Evolutionary conservation across 805 yeast genomes (phyloP).

Genomic region (Saturnispora quitensis): DNA sequence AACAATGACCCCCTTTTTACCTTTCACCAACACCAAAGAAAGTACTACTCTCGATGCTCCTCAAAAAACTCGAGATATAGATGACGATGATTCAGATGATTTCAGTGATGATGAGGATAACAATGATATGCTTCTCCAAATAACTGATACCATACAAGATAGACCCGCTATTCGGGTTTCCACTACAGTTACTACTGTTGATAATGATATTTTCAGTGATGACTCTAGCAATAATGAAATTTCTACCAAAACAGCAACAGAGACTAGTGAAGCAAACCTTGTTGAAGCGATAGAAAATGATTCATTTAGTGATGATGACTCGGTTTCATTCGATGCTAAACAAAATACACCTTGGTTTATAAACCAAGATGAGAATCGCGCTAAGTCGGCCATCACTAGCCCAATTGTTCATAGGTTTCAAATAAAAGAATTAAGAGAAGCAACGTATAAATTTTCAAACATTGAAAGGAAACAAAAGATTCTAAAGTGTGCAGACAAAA

Average conservation of each 20-base stretch:
- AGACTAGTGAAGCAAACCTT: background rate
- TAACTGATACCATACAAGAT: background rate
- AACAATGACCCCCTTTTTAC: background rate
- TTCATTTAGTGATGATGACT: slow-evolving; percentile 24
- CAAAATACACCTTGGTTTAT: slow-evolving; percentile 5
- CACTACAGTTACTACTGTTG: background rate
- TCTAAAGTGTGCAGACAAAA: slow-evolving; percentile 39
- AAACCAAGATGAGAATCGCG: slow-evolving; percentile 18
- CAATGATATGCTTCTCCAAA: background rate
- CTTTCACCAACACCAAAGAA: background rate
- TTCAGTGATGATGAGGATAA: slow-evolving; percentile 8
- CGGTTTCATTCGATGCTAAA: slow-evolving; percentile 10
- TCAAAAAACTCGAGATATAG: background rate
- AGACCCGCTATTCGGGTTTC: background rate
- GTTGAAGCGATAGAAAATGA: slow-evolving; percentile 5
- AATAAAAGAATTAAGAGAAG: slow-evolving; percentile 28
- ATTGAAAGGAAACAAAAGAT: slow-evolving; percentile 39
- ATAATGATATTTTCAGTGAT: slow-evolving; percentile 21
- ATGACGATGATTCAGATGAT: background rate
- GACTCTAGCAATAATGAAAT: slow-evolving; percentile 25
- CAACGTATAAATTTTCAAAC: slow-evolving; percentile 25
- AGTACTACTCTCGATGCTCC: background rate
- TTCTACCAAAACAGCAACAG: background rate
- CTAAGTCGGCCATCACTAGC: slow-evolving; percentile 38
- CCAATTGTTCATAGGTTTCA: slow-evolving; percentile 41